Evolutionary conservation across 2,329 filamentous ascomycete species (phyloP), one percentile per base, ranked within the genome.

Genomic region (Bipolaris cookei): DNA sequence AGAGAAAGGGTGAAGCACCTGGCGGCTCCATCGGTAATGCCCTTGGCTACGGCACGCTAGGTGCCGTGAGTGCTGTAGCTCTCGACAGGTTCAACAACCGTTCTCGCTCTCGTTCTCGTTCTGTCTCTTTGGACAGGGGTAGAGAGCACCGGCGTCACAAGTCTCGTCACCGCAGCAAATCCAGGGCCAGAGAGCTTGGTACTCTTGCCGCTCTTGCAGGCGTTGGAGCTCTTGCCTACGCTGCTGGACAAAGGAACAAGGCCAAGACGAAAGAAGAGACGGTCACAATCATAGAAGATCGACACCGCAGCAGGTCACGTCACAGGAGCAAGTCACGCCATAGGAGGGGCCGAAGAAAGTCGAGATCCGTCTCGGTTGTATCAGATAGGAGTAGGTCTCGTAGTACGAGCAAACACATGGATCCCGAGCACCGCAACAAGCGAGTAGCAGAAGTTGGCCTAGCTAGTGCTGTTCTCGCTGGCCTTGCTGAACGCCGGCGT

Each of bases 391-490:
- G 60, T 37, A 66, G 70, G 51, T 76, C 75, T 44, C 77, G 80
- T 44, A 83, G 80, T 59, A 73, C 78, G 37, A 81, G 70, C 66
- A 75, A 69, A 61, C 71, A 77, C 63, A 69, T 72, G 32, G 75
- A 80, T 54, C 77, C 80, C 1, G 73, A 81, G 56, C 83, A 86
- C 64, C 81, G 84, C 55, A 86, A 85, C 59, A 81, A 82, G 49
- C 82, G 83, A 56, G 84, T 86, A 63, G 86, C 85, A 13, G 83
- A 86, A 68, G 86, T 85, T 51, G 86, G 86, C 59, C 77, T 87
- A 50, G 86, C 85, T 20, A 84, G 83, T 62, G 86, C 86, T 56
- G 84, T 86, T 6, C 83, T 85, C 7, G 86, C 85, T 34, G 86
- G 84, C n/a, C 76, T 88, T 30, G 81, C 84, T 56, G 81, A 88